These are phyloP conservation scores for Quercus dentata DNA, from an alignment of 306 rosid species.

Conservation along the genomic window DNA sequence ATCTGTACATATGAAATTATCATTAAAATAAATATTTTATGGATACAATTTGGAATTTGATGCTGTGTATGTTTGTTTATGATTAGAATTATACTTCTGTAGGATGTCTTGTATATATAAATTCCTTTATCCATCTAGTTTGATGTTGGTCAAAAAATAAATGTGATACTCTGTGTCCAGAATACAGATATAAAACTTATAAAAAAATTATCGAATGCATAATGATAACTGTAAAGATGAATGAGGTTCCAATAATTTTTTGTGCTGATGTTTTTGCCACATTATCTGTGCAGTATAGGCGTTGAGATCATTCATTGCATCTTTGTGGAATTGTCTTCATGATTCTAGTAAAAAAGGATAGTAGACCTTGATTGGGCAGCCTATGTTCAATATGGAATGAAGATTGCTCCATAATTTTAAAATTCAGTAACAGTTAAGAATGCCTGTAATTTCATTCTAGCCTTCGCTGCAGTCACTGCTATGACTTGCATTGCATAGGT, in stretches of 20 bases:
- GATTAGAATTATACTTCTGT: not conserved
- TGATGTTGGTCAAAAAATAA: not conserved
- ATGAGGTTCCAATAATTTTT: not conserved
- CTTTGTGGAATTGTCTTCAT: not conserved
- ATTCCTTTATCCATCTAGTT: not conserved
- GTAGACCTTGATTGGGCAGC: not conserved
- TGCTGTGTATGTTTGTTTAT: not conserved
- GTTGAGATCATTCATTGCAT: not conserved
- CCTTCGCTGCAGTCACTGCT: not conserved
- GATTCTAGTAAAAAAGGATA: not conserved
- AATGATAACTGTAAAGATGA: not conserved
- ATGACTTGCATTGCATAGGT: not conserved
- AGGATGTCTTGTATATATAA: not conserved
- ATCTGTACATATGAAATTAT: constrained; percentile 32
- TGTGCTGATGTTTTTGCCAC: not conserved
- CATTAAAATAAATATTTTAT: not conserved
- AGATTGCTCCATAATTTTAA: not conserved
- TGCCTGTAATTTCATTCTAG: not conserved
- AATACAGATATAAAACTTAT: no score
- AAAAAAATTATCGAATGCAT: not conserved
- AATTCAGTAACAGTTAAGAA: not conserved
- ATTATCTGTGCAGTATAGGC: not conserved
- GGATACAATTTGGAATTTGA: not conserved
- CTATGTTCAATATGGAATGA: not conserved
- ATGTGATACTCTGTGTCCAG: not conserved